phyloP scores from a whole-genome alignment of 139 green algal genomes.

The Edaphochlamys debaryana region DNA sequence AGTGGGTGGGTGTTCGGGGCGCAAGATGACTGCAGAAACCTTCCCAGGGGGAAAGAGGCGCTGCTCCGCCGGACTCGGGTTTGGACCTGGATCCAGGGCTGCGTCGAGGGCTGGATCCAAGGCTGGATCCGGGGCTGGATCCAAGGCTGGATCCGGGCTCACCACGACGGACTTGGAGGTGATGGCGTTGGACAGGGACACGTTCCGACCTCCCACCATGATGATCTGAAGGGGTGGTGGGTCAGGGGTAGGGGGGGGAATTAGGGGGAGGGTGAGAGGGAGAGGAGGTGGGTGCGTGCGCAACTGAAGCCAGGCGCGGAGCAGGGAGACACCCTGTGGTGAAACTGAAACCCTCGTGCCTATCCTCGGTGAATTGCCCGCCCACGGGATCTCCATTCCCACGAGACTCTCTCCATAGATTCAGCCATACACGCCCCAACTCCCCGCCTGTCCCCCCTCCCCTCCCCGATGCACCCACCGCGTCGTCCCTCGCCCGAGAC shows the following conservation, averaged over 20 bases:
- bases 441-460: too few relatives aligned
- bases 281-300: neutral
- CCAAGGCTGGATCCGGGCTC: neutral
- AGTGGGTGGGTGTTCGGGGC: too few relatives aligned
- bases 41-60: too few relatives aligned
- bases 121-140: neutral
- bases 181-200: constrained; percentile 36
- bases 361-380: too few relatives aligned
- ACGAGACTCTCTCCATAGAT: too few relatives aligned
- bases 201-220: constrained; percentile 22
- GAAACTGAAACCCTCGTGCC: too few relatives aligned
- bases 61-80: neutral
- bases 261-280: neutral
- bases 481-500: too few relatives aligned
- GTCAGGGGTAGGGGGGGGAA: too few relatives aligned
- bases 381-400: too few relatives aligned
- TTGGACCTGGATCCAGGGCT: neutral
- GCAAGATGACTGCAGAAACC: neutral
- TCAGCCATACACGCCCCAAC: too few relatives aligned
- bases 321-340: neutral
- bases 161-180: constrained; percentile 40
- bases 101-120: neutral
- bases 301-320: neutral
- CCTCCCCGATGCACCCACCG: too few relatives aligned
- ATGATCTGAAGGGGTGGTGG: constrained; percentile 2